Percentiles rank a stretch among this genome's conserved stretches.
These are phyloP conservation scores for Liriodendron chinense DNA, from an alignment of 164 flowering plant genomes.

Conservation along the genomic window DNA sequence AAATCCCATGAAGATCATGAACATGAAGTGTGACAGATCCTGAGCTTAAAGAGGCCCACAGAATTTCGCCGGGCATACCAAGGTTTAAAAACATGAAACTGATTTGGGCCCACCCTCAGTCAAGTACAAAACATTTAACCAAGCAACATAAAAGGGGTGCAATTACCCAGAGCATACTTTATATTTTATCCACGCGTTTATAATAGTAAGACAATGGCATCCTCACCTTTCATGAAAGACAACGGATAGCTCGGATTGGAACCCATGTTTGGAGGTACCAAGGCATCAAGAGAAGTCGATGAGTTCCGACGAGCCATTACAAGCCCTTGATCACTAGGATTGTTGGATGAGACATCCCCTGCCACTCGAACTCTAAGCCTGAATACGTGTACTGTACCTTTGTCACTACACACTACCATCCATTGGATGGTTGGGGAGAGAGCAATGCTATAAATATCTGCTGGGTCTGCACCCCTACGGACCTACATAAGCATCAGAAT, in stretches of 20 bases:
- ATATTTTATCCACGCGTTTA: no score
- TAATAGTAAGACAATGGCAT: not conserved
- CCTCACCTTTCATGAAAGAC: slow-evolving; percentile 89
- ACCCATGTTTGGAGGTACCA: slow-evolving; percentile 57
- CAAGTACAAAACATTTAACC: no score
- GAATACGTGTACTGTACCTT: slow-evolving; percentile 59
- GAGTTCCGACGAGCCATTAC: slow-evolving; percentile 49
- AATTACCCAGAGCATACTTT: no score
- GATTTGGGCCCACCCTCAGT: no score
- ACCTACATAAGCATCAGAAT: slow-evolving; percentile 27
- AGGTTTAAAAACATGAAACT: no score
- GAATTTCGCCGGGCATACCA: no score
- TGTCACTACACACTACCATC: slow-evolving; percentile 67
- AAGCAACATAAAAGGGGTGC: no score
- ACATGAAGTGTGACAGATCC: not conserved
- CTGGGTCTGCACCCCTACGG: slow-evolving; percentile 57
- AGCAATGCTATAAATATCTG: slow-evolving; percentile 53
- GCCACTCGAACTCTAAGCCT: slow-evolving; percentile 68
- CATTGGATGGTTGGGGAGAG: slow-evolving; percentile 58
- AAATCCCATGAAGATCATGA: not conserved
- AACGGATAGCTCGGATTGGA: slow-evolving; percentile 77
- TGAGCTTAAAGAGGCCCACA: not conserved
- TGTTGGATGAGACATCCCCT: slow-evolving; percentile 58
- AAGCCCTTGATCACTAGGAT: slow-evolving; percentile 30
- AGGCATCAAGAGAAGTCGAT: slow-evolving; percentile 55